Base-by-base conservation (phyloP, 345 rosid genomes). In the Pseudoturritis turrita region DNA sequence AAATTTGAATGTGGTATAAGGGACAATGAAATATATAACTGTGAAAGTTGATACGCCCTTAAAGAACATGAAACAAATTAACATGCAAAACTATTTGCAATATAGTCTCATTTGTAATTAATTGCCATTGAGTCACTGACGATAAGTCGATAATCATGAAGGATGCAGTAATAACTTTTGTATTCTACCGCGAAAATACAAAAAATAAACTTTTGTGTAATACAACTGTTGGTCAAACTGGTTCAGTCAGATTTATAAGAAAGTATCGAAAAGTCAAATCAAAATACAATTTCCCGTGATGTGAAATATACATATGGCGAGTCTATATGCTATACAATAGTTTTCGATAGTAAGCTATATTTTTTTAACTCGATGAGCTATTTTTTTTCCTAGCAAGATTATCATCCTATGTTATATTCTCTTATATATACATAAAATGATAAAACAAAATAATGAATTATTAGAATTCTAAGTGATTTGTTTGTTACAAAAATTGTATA, bases 261-360 rank as follows among this genome's bases (percentile, higher is more conserved):
- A 66, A 31, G 55, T 60, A 41, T 67, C 23, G 78, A 74, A 74
- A 67, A 59, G 73, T 74, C 78, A 59, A 51, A 74, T 74, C 78
- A 68, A 36, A 41, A 15, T 75, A 51, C 68, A 68, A 68, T 67
- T 75, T 68, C 69, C 68, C 62, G 63, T 75, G 73, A 74, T 53
- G 73, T 74, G 68, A 74, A 74, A 68, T 75, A 18, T 67, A 51
- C 63, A 51, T n/a, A n/a, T 51, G 53, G 55, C 28, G 50, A 74
- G 25, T 74, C 73, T 59, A 66, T 74, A 59, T 64, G 46, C 45
- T 74, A 66, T 73, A 26, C 3, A 33, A 33, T 39, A 43, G 13
- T 56, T 73, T 54, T 10, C 35, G n/a, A 73, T 65, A 37, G 47
- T 63, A 33, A 26, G 51, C 58, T 73, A 25, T 63, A n/a, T n/a